These are phyloP conservation scores for Daldinia sp. DNA, from an alignment of 2,329 filamentous ascomycete genomes.

Conservation along the genomic window DNA sequence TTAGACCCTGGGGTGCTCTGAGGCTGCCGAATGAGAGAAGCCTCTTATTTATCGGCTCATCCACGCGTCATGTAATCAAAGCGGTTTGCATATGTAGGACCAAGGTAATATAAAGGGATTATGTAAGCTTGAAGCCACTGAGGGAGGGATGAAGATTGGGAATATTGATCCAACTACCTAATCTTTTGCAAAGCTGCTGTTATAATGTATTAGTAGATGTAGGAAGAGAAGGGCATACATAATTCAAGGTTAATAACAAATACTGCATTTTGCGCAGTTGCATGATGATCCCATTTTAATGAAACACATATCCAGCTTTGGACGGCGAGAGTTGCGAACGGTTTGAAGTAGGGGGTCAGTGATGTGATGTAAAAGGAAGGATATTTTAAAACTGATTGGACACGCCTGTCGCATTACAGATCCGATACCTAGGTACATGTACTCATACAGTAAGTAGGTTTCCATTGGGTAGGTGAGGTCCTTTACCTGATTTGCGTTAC, in stretches of 20 bases:
- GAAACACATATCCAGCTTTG: constrained; percentile 5
- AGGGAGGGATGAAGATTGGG: background rate
- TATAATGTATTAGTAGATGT: too few relatives aligned
- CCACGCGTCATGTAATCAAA: background rate
- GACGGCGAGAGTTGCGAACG: constrained; percentile 5
- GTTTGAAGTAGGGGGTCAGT: background rate
- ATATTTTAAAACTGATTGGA: background rate
- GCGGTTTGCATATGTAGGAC: background rate
- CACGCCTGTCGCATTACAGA: background rate
- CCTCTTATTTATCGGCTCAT: background rate
- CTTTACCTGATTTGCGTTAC: background rate
- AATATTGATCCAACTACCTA: too few relatives aligned
- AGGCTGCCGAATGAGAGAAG: background rate
- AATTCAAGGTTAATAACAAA: background rate
- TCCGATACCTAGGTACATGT: background rate
- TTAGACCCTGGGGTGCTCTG: background rate
- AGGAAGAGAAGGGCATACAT: background rate
- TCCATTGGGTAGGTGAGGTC: too few relatives aligned
- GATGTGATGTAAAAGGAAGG: background rate
- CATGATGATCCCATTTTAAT: background rate
- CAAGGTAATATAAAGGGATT: background rate
- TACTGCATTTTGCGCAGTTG: background rate
- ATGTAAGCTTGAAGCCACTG: background rate
- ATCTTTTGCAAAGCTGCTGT: too few relatives aligned
- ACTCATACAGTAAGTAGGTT: background rate